These are phyloP conservation scores for Hexamita inflata DNA, from an alignment of 208 protist species.

Conservation along the genomic window DNA sequence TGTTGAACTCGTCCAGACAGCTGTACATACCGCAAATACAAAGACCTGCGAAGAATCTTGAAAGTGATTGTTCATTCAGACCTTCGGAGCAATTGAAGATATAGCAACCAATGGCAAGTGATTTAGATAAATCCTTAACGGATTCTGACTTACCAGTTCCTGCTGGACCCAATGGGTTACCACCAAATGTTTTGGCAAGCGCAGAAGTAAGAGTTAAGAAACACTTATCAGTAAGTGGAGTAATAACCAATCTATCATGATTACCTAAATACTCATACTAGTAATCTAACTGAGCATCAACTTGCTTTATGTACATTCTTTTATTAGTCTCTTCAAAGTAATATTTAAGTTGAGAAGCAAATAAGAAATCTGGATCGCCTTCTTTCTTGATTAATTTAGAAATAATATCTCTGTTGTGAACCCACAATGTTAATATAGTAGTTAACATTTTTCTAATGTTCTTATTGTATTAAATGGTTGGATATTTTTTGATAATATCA, in stretches of 20 bases:
- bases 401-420: constrained; percentile 34
- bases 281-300: constrained; percentile 80
- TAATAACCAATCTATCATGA: constrained; percentile 74
- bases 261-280: constrained; percentile 96
- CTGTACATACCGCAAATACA: constrained; percentile 80
- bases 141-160: constrained; percentile 82
- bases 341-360: constrained; percentile 16
- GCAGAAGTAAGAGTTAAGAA: constrained; percentile 48
- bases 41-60: constrained; percentile 86
- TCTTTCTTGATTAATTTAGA: background rate
- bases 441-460: constrained; percentile 16
- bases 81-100: constrained; percentile 96
- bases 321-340: constrained; percentile 27
- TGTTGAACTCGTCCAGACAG: constrained; percentile 98
- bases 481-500: background rate
- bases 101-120: constrained; percentile 80
- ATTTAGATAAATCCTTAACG: constrained; percentile 88
- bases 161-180: constrained; percentile 50
- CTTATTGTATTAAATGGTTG: background rate
- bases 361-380: constrained; percentile 18
- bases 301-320: constrained; percentile 68
- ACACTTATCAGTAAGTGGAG: constrained; percentile 49
- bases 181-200: constrained; percentile 41
- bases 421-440: constrained; percentile 30
- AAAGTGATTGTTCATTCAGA: constrained; percentile 89